phyloP scores from a whole-genome alignment of 768 basidiomycete species.

The Suillus spraguei region DNA sequence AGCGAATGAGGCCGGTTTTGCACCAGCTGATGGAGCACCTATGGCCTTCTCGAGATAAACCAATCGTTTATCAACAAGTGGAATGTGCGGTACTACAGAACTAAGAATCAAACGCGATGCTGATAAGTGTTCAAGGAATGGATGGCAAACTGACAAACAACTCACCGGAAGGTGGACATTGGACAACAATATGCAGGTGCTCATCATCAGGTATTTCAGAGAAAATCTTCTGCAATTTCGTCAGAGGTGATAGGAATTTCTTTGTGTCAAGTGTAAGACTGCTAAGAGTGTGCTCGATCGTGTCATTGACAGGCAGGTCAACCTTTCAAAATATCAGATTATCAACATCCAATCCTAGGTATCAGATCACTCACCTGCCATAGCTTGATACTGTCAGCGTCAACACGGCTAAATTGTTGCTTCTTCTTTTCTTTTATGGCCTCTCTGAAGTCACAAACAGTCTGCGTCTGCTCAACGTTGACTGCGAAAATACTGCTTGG shows the following conservation, averaged over 20 bases:
- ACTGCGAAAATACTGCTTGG: not conserved
- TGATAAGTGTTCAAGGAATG: not conserved
- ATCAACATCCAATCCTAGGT: no score
- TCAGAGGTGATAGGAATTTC: no score
- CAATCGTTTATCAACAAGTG: not conserved
- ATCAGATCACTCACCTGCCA: not conserved
- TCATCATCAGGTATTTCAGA: no score
- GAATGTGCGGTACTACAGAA: not conserved
- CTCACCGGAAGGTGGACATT: not conserved
- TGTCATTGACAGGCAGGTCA: no score
- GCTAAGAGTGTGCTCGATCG: no score
- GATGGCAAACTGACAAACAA: not conserved
- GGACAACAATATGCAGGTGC: not conserved
- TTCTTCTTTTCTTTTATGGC: not conserved
- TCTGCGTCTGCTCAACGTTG: slow-evolving; percentile 1
- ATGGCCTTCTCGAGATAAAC: not conserved
- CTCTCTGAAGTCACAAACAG: not conserved
- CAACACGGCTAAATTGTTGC: not conserved
- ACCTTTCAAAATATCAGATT: no score
- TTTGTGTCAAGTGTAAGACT: no score
- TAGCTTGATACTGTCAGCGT: not conserved
- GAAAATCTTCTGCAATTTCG: no score
- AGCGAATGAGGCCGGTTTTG: no score
- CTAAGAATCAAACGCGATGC: not conserved
- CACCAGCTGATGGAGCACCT: no score